These are phyloP conservation scores for Calonectria henricotiae DNA, from an alignment of 2,329 filamentous ascomycete species.

Conservation along the genomic window DNA sequence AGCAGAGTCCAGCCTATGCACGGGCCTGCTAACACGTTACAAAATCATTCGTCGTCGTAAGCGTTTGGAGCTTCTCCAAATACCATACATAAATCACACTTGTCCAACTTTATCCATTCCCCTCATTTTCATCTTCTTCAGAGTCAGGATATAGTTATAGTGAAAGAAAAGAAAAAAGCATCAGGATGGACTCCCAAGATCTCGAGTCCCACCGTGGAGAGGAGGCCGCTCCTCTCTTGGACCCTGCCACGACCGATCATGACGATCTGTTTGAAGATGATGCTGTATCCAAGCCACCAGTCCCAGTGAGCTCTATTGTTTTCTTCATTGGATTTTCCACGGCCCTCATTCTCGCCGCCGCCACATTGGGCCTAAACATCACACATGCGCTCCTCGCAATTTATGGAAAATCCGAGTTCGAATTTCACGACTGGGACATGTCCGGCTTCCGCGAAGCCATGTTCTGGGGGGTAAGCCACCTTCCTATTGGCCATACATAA, in stretches of 20 bases:
- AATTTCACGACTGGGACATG: slow-evolving; percentile 13
- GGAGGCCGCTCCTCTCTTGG: background rate
- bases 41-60: too few relatives aligned
- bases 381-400: background rate
- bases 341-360: background rate
- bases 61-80: too few relatives aligned
- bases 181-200: background rate
- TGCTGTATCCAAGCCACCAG: background rate
- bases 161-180: too few relatives aligned
- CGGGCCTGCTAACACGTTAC: too few relatives aligned
- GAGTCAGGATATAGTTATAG: background rate
- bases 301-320: background rate
- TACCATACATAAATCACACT: too few relatives aligned
- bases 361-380: background rate
- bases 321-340: background rate
- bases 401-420: background rate
- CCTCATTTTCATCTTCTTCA: too few relatives aligned
- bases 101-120: too few relatives aligned
- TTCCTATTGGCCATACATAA: too few relatives aligned
- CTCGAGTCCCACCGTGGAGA: background rate
- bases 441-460: background rate
- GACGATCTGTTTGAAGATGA: background rate
- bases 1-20: too few relatives aligned
- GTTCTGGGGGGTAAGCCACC: slow-evolving; percentile 3
- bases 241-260: background rate